Evolutionary conservation across 208 protist species (phyloP).

Genomic region (Acanthamoeba royreba): DNA sequence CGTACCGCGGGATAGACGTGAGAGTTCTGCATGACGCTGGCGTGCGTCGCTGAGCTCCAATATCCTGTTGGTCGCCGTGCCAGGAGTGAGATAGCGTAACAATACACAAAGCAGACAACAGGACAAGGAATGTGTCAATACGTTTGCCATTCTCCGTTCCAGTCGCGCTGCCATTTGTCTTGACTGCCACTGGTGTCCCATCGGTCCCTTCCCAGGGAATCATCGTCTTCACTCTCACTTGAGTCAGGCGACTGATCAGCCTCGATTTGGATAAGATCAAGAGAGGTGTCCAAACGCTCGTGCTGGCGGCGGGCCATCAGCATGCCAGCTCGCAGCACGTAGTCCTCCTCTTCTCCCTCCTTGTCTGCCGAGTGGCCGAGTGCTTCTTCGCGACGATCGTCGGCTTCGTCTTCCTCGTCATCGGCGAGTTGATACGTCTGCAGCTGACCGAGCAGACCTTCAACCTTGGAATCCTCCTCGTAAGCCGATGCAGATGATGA

Average conservation of each 20-base stretch:
- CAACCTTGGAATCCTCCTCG: not conserved
- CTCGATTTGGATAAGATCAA: no score
- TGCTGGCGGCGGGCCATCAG: not conserved
- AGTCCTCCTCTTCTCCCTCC: no score
- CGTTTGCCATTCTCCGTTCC: conserved; percentile 40
- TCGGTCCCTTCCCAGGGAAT: no score
- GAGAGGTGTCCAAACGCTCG: no score
- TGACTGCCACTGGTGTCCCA: not conserved
- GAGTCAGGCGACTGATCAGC: not conserved
- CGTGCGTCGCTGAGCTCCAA: not conserved
- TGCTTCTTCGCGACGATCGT: not conserved
- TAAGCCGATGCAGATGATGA: no score
- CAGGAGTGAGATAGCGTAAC: no score
- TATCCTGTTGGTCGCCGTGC: no score
- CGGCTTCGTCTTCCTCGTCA: not conserved
- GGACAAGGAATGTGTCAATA: no score
- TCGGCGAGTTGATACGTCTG: no score
- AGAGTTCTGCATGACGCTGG: not conserved
- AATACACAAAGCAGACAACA: no score
- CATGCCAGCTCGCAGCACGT: not conserved
- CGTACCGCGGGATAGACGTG: not conserved
- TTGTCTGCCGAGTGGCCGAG: no score
- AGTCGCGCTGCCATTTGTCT: conserved; percentile 6
- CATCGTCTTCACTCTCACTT: not conserved
- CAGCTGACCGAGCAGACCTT: no score